phyloP scores from a whole-genome alignment of 2,329 filamentous ascomycete species.

The Colletotrichum sp. region DNA sequence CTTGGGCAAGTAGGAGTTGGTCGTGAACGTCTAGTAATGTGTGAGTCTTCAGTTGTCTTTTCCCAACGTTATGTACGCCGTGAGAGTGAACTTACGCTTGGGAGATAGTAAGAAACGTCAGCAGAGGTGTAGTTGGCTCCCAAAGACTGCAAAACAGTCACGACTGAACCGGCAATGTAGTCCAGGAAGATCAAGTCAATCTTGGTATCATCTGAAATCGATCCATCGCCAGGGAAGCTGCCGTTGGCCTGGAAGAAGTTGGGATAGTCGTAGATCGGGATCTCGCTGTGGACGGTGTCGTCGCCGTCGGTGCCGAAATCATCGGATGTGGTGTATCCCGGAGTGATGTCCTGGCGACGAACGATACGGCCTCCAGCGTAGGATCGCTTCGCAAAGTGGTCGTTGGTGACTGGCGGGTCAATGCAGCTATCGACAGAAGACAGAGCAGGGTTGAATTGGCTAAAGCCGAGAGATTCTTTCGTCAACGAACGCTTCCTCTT shows the following conservation, averaged over 20 bases:
- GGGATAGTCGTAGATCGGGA: slow-evolving; percentile 52
- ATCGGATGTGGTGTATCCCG: slow-evolving; percentile 60
- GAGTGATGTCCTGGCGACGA: slow-evolving; percentile 51
- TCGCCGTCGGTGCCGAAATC: slow-evolving; percentile 61
- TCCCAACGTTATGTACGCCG: rapidly evolving
- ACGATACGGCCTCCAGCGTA: slow-evolving; percentile 1
- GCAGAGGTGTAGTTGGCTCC: background rate
- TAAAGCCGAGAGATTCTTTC: background rate
- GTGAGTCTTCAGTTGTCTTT: rapidly evolving
- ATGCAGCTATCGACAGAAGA: background rate
- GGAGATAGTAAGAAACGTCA: slow-evolving; percentile 1
- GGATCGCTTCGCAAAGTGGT: slow-evolving; percentile 2
- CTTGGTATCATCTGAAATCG: background rate
- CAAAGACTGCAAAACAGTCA: background rate
- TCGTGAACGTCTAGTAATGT: background rate
- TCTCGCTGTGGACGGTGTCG: slow-evolving; percentile 55
- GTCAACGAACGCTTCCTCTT: background rate
- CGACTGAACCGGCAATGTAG: background rate
- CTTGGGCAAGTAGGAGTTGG: slow-evolving; percentile 1
- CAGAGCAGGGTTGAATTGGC: background rate
- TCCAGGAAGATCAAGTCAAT: slow-evolving; percentile 8
- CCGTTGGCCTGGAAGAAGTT: slow-evolving; percentile 55
- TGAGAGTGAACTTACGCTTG: background rate
- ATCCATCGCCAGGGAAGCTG: slow-evolving; percentile 48
- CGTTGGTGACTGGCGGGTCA: background rate